These are phyloP conservation scores for Keithomyces neogunnii DNA, from an alignment of 2,329 filamentous ascomycete genomes.

Conservation along the genomic window DNA sequence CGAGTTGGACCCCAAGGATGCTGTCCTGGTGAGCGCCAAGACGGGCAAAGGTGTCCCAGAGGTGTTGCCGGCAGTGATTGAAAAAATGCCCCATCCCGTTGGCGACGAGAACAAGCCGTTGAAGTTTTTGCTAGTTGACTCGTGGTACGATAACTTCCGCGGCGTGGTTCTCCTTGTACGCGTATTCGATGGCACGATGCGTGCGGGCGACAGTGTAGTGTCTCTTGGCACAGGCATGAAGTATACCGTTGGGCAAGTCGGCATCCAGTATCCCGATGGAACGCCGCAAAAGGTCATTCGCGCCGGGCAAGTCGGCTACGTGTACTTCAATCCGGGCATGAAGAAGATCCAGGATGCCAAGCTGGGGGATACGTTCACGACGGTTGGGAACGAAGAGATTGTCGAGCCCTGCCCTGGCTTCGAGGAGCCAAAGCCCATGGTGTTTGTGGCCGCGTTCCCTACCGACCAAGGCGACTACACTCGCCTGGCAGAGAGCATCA, in stretches of 20 bases:
- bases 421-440: constrained; percentile 97
- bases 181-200: constrained; percentile 80
- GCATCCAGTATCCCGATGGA: constrained; percentile 88
- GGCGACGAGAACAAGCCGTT: constrained; percentile 68
- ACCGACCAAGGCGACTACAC: constrained; percentile 83
- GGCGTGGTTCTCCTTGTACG: constrained; percentile 87
- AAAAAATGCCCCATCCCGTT: constrained; percentile 70
- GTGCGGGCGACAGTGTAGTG: constrained; percentile 74
- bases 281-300: constrained; percentile 72
- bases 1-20: constrained; percentile 72
- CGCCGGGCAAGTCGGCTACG: constrained; percentile 91
- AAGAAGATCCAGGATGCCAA: constrained; percentile 93
- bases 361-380: constrained; percentile 91
- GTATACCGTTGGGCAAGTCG: constrained; percentile 92
- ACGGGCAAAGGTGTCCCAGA: constrained; percentile 79
- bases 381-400: constrained; percentile 62
- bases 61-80: constrained; percentile 79
- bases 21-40: constrained; percentile 74
- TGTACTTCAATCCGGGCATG: constrained; percentile 98
- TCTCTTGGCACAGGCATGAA: constrained; percentile 83
- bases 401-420: constrained; percentile 86
- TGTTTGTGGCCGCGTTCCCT: constrained; percentile 94
- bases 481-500: constrained; percentile 86
- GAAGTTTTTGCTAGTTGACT: constrained; percentile 84
- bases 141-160: constrained; percentile 95